These are phyloP conservation scores for Blastomyces emzantsi DNA, from an alignment of 2,329 filamentous ascomycete species.

Conservation along the genomic window DNA sequence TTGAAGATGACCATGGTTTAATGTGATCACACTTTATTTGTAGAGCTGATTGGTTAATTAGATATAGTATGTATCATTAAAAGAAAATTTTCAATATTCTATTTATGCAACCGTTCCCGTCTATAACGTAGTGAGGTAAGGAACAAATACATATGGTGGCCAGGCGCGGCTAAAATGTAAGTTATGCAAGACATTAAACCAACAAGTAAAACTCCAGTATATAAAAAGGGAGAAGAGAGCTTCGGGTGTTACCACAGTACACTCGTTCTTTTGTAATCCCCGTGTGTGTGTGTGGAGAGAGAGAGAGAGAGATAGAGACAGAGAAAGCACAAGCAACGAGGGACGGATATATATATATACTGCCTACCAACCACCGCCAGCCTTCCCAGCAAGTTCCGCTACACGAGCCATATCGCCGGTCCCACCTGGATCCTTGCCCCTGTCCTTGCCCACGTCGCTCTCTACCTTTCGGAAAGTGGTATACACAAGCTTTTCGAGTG, in stretches of 20 bases:
- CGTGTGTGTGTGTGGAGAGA: background rate
- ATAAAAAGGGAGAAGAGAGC: background rate
- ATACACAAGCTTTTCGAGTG: slow-evolving; percentile 62
- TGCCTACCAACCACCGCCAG: slow-evolving; percentile 81
- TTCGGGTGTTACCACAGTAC: background rate
- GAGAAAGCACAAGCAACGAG: background rate
- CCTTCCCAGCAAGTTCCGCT: slow-evolving; percentile 78
- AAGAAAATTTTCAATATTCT: too few relatives aligned
- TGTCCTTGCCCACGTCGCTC: slow-evolving; percentile 82
- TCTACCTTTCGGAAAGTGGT: slow-evolving; percentile 89
- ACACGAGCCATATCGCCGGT: slow-evolving; percentile 68
- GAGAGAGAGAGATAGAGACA: background rate
- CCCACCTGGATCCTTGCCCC: slow-evolving; percentile 36
- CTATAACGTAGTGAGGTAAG: background rate
- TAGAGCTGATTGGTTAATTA: too few relatives aligned
- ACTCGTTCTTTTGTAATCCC: background rate
- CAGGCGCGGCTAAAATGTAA: background rate
- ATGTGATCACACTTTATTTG: background rate
- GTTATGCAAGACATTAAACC: background rate
- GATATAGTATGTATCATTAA: too few relatives aligned
- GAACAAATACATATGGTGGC: background rate
- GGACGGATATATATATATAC: background rate
- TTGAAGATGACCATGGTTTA: background rate
- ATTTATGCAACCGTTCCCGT: background rate
- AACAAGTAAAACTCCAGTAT: background rate